Conservation (phyloP, 352 stramenopile species). For the Globisporangium middletonii region DNA sequence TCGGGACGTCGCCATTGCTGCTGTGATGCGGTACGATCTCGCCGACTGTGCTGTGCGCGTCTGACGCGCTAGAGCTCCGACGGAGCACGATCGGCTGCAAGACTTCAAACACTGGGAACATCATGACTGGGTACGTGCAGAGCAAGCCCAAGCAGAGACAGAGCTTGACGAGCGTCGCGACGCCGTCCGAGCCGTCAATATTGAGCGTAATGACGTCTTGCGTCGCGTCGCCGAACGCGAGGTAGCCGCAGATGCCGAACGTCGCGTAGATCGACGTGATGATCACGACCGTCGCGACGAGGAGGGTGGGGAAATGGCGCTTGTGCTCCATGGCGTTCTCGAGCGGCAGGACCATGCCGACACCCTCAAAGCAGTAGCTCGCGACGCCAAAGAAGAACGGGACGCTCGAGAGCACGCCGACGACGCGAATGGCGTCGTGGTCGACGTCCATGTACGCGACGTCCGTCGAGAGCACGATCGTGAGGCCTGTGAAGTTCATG, state of each 20-base stretch:
- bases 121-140: constrained; percentile 92
- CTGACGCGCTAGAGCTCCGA: constrained; percentile 17
- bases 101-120: constrained; percentile 90
- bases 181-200: constrained; percentile 46
- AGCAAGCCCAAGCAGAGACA: constrained; percentile 86
- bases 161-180: constrained; percentile 79
- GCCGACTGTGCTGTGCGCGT: background rate
- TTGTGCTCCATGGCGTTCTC: constrained; percentile 83
- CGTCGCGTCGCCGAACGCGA: constrained; percentile 78
- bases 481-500: constrained; percentile 83
- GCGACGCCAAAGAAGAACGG: constrained; percentile 88
- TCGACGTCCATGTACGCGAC: constrained; percentile 63
- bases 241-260: constrained; percentile 85
- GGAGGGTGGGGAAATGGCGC: constrained; percentile 61
- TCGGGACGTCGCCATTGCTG: background rate
- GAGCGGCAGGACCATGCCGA: constrained; percentile 86
- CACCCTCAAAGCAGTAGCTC: constrained; percentile 89
- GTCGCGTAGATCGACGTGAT: constrained; percentile 85
- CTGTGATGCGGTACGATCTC: background rate
- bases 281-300: constrained; percentile 66
- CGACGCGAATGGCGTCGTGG: constrained; percentile 42
- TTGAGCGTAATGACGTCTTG: constrained; percentile 89
- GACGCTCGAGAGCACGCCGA: constrained; percentile 54
- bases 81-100: constrained; percentile 29
- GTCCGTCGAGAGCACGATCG: constrained; percentile 80